These are phyloP conservation scores for Iberis amara DNA, from an alignment of 441 rosid species.

Conservation along the genomic window DNA sequence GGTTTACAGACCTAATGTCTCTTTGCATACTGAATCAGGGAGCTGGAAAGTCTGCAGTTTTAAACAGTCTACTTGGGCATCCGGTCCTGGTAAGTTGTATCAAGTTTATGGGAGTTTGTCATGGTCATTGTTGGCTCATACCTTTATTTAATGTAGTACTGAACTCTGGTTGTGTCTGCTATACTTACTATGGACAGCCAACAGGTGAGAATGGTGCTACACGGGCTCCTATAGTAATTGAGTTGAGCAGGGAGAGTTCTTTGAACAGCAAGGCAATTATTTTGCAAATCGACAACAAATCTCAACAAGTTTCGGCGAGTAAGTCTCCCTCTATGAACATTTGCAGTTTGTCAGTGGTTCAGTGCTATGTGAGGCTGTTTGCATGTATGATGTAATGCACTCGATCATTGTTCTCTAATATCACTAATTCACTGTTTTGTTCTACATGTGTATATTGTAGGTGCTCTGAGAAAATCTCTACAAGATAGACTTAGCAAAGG, in stretches of 20 bases:
- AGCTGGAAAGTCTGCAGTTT: conserved; percentile 88
- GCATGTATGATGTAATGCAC: not conserved
- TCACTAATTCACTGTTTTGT: not conserved
- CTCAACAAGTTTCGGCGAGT: conserved; percentile 92
- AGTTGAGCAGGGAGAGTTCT: conserved; percentile 59
- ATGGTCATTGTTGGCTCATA: conserved; percentile 10
- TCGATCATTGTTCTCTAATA: conserved; percentile 18
- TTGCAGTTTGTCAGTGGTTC: not conserved
- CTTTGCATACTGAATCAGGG: conserved; percentile 43
- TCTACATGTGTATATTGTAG: conserved; percentile 32
- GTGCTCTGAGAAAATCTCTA: conserved; percentile 84
- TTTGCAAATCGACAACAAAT: conserved; percentile 71
- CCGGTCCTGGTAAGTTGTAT: conserved; percentile 69
- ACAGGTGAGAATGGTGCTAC: conserved; percentile 98
- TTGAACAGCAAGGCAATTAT: conserved; percentile 66
- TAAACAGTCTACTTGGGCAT: conserved; percentile 91
- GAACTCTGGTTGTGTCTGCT: conserved; percentile 11
- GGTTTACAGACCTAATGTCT: conserved; percentile 8
- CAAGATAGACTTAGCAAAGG: conserved; percentile 89
- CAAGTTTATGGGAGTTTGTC: conserved; percentile 14
- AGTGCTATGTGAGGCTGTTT: not conserved
- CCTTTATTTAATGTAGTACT: conserved; percentile 1
- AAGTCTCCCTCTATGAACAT: conserved; percentile 32
- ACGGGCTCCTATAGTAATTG: conserved; percentile 82
- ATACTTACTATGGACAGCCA: conserved; percentile 45